phyloP scores from a whole-genome alignment of 805 yeast genomes.

The Candida maesae region DNA sequence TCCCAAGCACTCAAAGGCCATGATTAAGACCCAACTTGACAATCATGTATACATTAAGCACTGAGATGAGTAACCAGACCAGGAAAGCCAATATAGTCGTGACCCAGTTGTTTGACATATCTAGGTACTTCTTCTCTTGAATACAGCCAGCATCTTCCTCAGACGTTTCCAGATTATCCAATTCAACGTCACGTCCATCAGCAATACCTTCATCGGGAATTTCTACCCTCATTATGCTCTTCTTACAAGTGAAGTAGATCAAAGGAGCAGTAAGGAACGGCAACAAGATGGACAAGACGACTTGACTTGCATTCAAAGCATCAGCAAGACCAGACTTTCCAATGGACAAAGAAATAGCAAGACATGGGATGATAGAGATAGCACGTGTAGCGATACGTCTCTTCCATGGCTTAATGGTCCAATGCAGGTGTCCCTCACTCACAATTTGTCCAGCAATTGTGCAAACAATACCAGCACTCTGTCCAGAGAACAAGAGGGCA shows the following conservation, averaged over 20 bases:
- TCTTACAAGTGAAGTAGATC: constrained; percentile 73
- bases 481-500: constrained; percentile 82
- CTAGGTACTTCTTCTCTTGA: constrained; percentile 27
- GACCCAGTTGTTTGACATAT: constrained; percentile 61
- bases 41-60: constrained; percentile 65
- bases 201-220: constrained; percentile 21
- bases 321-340: constrained; percentile 70
- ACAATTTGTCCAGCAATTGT: constrained; percentile 94
- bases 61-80: constrained; percentile 69
- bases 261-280: constrained; percentile 86
- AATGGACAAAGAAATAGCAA: constrained; percentile 63
- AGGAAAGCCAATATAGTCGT: constrained; percentile 47
- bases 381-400: constrained; percentile 74
- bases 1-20: constrained; percentile 1
- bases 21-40: constrained; percentile 35
- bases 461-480: constrained; percentile 88
- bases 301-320: constrained; percentile 84
- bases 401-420: constrained; percentile 79
- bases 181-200: constrained; percentile 5
- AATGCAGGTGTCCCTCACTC: constrained; percentile 82
- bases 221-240: constrained; percentile 62
- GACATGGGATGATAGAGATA: constrained; percentile 78
- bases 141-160: too few relatives aligned
- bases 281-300: constrained; percentile 71
- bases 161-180: not conserved